Conservation (phyloP, 1,139 yeast species). For the Candida anutae region DNA sequence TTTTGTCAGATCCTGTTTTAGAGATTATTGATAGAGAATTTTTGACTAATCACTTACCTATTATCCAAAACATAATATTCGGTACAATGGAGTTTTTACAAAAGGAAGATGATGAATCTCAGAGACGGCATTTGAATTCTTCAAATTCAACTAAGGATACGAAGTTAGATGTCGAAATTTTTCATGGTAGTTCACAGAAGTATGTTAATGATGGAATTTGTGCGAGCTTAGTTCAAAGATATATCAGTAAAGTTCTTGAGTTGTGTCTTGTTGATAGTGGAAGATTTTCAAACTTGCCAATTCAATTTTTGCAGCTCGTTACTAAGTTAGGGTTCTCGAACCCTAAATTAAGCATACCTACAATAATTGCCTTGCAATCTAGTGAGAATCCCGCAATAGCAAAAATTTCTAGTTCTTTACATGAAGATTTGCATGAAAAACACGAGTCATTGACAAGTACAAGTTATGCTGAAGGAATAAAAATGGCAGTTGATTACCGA, state of each 20-base stretch:
- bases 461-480: constrained; percentile 59
- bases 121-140: constrained; percentile 28
- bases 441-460: constrained; percentile 66
- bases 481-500: constrained; percentile 42
- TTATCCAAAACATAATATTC: constrained; percentile 44
- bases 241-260: constrained; percentile 38
- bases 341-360: constrained; percentile 62
- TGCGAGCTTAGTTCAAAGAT: constrained; percentile 62
- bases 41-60: constrained; percentile 14
- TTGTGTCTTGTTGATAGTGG: constrained; percentile 43
- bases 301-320: constrained; percentile 47
- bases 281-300: constrained; percentile 39
- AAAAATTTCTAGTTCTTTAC: constrained; percentile 43
- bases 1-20: constrained; percentile 47
- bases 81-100: constrained; percentile 50
- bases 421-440: constrained; percentile 49
- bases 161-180: constrained; percentile 39
- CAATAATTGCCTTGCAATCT: constrained; percentile 62
- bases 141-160: constrained; percentile 20
- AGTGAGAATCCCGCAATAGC: constrained; percentile 39
- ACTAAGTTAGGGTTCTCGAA: constrained; percentile 64
- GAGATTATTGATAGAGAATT: constrained; percentile 48
- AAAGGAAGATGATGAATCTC: constrained; percentile 41
- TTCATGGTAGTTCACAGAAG: constrained; percentile 42
- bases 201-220: constrained; percentile 63